Percentiles rank a stretch among this genome's conserved stretches.
Evolutionary conservation across 2,329 filamentous ascomycete species (phyloP).

Genomic region (Bipolaris oryzae): DNA sequence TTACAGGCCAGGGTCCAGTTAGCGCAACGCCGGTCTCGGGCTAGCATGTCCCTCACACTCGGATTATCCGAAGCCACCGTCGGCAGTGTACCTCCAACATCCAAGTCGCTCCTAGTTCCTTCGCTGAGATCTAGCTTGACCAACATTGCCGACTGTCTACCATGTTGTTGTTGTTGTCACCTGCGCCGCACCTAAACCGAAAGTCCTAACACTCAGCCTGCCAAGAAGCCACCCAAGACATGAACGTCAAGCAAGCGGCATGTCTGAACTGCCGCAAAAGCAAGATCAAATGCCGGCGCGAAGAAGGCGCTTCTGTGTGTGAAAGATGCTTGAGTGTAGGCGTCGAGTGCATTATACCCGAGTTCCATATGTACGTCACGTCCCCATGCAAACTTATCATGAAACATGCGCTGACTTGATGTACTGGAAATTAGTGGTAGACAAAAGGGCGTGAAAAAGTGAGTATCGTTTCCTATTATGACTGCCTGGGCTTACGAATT

Average conservation of each 20-base stretch:
- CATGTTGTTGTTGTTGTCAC: slow-evolving; percentile 7
- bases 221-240: slow-evolving; percentile 8
- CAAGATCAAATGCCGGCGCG: slow-evolving; percentile 65
- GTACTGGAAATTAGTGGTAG: slow-evolving; percentile 53
- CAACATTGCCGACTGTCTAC: background rate
- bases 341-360: slow-evolving; percentile 68
- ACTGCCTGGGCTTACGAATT: slow-evolving; percentile 10
- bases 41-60: slow-evolving; percentile 1
- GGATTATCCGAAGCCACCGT: background rate
- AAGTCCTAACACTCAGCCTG: background rate
- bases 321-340: slow-evolving; percentile 65
- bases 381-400: background rate
- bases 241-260: slow-evolving; percentile 55
- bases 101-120: background rate
- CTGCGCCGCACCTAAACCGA: background rate
- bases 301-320: slow-evolving; percentile 63
- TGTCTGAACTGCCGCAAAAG: slow-evolving; percentile 69
- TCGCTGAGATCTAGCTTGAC: background rate
- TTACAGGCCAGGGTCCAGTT: slow-evolving; percentile 7
- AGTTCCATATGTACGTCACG: slow-evolving; percentile 61
- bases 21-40: slow-evolving; percentile 5
- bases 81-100: background rate
- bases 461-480: slow-evolving; percentile 27
- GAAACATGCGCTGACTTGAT: background rate
- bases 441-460: slow-evolving; percentile 81